Percentiles rank a stretch among this genome's conserved stretches.
phyloP scores from a whole-genome alignment of 176 grass and related monocot genomes.

The Aechmea fasciata region DNA sequence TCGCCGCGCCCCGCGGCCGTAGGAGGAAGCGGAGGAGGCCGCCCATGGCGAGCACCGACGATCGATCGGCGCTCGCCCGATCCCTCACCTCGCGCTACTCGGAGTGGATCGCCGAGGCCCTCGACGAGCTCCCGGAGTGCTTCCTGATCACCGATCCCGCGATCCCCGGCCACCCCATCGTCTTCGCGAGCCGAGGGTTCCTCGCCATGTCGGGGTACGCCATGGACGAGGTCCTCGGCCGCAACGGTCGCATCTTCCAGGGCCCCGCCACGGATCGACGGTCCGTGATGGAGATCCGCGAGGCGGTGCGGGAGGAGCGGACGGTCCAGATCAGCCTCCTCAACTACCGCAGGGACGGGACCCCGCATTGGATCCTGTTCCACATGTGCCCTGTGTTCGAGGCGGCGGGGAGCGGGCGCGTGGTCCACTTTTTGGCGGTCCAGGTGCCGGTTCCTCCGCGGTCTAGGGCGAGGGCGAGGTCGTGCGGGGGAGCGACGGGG shows the following conservation, averaged over 20 bases:
- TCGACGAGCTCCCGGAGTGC: slow-evolving; percentile 58
- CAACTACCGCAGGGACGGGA: slow-evolving; percentile 79
- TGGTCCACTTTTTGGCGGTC: slow-evolving; percentile 80
- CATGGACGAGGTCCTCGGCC: slow-evolving; percentile 50
- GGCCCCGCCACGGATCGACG: slow-evolving; percentile 63
- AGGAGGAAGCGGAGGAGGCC: not conserved
- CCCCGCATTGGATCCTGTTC: slow-evolving; percentile 70
- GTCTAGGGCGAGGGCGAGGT: not conserved
- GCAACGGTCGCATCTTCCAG: slow-evolving; percentile 75
- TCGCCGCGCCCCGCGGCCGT: not conserved
- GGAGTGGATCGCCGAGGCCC: slow-evolving; percentile 63
- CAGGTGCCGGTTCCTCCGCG: slow-evolving; percentile 56
- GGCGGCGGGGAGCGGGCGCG: slow-evolving; percentile 28
- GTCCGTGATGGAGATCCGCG: slow-evolving; percentile 50
- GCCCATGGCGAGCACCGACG: not conserved
- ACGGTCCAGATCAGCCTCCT: slow-evolving; percentile 49
- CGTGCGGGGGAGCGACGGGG: not conserved
- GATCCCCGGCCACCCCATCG: slow-evolving; percentile 80
- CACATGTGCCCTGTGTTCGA: slow-evolving; percentile 76
- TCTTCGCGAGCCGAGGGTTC: slow-evolving; percentile 64
- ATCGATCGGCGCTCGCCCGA: slow-evolving; percentile 4
- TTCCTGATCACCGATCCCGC: slow-evolving; percentile 87
- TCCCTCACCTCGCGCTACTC: slow-evolving; percentile 82
- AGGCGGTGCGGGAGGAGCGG: slow-evolving; percentile 55
- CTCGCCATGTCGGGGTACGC: slow-evolving; percentile 51